Evolutionary conservation across 768 basidiomycete genomes (phyloP).

Genomic region (Lentinula sp.): DNA sequence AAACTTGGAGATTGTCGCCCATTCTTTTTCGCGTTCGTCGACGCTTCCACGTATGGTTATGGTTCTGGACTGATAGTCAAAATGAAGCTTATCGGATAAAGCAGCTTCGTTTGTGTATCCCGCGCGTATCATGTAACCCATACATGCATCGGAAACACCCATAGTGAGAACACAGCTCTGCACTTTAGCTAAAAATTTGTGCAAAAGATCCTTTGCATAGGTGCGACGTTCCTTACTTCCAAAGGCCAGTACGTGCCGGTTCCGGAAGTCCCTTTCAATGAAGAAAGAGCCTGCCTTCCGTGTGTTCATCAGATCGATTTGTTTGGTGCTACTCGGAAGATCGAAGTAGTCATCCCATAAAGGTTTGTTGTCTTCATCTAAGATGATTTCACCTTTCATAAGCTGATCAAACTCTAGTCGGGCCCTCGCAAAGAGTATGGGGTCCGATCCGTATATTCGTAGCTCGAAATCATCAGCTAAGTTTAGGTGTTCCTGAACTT

Average conservation of each 20-base stretch:
- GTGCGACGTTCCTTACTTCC: slow-evolving; percentile 26
- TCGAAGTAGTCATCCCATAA: slow-evolving; percentile 48
- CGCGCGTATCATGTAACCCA: slow-evolving; percentile 35
- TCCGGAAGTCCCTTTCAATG: slow-evolving; percentile 34
- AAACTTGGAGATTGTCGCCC: slow-evolving; percentile 11
- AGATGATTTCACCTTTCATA: slow-evolving; percentile 31
- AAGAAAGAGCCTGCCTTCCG: slow-evolving; percentile 21
- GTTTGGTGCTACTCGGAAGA: slow-evolving; percentile 29
- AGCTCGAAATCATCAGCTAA: slow-evolving; percentile 26
- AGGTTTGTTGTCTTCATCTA: slow-evolving; percentile 18
- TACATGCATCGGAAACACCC: slow-evolving; percentile 22
- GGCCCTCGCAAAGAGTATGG: slow-evolving; percentile 24
- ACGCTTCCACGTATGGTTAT: slow-evolving; percentile 37
- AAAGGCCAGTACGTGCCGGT: slow-evolving; percentile 30
- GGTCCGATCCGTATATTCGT: slow-evolving; percentile 31
- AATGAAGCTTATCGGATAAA: not conserved
- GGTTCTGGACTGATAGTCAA: slow-evolving; percentile 20
- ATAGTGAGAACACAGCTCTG: slow-evolving; percentile 26
- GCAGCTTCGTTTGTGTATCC: slow-evolving; percentile 25
- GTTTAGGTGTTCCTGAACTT: slow-evolving; percentile 19
- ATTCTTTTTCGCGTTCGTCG: slow-evolving; percentile 22
- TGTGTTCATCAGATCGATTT: slow-evolving; percentile 29
- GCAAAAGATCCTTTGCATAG: slow-evolving; percentile 23
- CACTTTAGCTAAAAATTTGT: slow-evolving; percentile 36
- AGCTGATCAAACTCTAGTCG: slow-evolving; percentile 23